Conservation (phyloP, 139 green algal species). For the Picochlorum sp. region DNA sequence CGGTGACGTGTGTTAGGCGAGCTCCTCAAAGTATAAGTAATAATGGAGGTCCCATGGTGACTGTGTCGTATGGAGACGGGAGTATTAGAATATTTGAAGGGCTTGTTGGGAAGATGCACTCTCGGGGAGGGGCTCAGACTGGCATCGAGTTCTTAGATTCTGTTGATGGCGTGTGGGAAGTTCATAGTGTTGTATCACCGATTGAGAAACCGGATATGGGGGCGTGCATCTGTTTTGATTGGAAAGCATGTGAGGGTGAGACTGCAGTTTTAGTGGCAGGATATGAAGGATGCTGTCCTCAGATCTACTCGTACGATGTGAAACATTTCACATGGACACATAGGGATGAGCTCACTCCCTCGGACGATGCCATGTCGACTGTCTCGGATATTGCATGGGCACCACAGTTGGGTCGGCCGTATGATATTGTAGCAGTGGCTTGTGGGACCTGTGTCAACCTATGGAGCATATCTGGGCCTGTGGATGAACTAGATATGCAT, state of each 20-base stretch:
- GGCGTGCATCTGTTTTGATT: slow-evolving; percentile 5
- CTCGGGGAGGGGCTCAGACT: too few relatives aligned
- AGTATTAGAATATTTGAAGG: slow-evolving; percentile 16
- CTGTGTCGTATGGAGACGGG: slow-evolving; percentile 20
- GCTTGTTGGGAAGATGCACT: neutral
- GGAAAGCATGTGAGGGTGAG: neutral
- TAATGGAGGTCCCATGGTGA: slow-evolving; percentile 12
- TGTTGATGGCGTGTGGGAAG: slow-evolving; percentile 12
- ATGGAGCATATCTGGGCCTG: slow-evolving; percentile 16
- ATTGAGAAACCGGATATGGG: neutral
- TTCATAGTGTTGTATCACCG: slow-evolving; percentile 19
- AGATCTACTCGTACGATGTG: slow-evolving; percentile 21
- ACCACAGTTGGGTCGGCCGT: slow-evolving; percentile 15
- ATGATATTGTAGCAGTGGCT: slow-evolving; percentile 22
- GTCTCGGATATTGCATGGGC: slow-evolving; percentile 23
- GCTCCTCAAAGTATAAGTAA: neutral
- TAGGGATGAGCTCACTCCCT: neutral
- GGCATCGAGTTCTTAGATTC: neutral
- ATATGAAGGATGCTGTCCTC: neutral
- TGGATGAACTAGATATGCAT: slow-evolving; percentile 17
- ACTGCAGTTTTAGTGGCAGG: slow-evolving; percentile 21
- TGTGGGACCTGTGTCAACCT: slow-evolving; percentile 9
- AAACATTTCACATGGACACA: slow-evolving; percentile 20
- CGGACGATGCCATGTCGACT: neutral
- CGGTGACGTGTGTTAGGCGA: neutral